Evolutionary conservation across 2,329 filamentous ascomycete genomes (phyloP).

Genomic region (Phyllosticta citrichinensis): DNA sequence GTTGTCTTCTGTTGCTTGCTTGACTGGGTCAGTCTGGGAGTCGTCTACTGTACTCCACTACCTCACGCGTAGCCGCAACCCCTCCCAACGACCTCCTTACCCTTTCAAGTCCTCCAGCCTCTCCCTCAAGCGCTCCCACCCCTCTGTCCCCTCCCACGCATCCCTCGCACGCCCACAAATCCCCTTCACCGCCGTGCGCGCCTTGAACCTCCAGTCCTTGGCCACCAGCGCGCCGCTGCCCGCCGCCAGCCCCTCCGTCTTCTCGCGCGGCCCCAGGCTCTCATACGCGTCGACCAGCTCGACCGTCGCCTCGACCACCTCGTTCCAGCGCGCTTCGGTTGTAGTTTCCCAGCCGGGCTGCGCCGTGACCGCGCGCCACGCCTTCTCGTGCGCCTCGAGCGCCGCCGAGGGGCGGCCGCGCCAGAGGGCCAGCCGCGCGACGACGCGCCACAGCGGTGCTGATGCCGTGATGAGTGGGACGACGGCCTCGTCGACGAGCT

Average conservation of each 20-base stretch:
- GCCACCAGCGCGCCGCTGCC: constrained; percentile 54
- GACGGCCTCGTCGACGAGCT: constrained; percentile 64
- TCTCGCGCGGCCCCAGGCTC: constrained; percentile 47
- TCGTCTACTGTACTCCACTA: too few relatives aligned
- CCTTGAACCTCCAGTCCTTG: constrained; percentile 79
- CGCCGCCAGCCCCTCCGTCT: constrained; percentile 42
- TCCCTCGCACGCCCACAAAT: constrained; percentile 75
- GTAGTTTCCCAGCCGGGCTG: constrained; percentile 43
- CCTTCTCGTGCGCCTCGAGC: constrained; percentile 77
- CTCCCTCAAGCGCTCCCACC: constrained; percentile 53
- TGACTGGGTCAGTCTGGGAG: too few relatives aligned
- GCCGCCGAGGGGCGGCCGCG: constrained; percentile 59
- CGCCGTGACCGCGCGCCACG: constrained; percentile 64
- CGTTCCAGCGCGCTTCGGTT: constrained; percentile 55
- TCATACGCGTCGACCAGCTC: constrained; percentile 76
- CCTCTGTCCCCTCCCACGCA: constrained; percentile 67
- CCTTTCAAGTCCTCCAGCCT: constrained; percentile 33
- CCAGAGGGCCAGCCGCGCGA: constrained; percentile 65
- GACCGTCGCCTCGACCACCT: constrained; percentile 67
- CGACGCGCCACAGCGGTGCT: constrained; percentile 64
- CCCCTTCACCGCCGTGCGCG: constrained; percentile 70
- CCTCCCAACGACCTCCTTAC: background rate
- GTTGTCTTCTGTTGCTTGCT: too few relatives aligned
- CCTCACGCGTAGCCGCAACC: too few relatives aligned
- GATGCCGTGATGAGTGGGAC: constrained; percentile 77